Base-by-base conservation (phyloP, 1,139 yeast species). In the Lodderomyces pseudojiufengensis region DNA sequence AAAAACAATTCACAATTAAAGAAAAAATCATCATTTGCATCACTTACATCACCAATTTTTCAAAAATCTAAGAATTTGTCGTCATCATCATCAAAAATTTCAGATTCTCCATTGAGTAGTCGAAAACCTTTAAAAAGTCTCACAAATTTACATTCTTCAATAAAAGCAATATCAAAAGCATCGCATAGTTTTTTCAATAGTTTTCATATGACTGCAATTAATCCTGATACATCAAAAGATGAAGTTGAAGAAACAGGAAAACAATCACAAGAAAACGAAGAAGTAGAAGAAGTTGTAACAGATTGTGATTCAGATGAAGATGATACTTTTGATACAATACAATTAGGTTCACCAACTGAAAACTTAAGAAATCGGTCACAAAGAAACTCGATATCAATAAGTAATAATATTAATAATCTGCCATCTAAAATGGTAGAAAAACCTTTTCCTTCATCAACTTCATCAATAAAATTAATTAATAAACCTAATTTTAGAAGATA, bases 401-500 rank as follows among this genome's bases (percentile, higher is more conserved):
- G n/a, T 22, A 22, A 10, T 22, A 22, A 10, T 22, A 4, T 4
- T 5, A 22, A 22, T 22, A 24, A 16, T 9, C 13, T 12, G 5
- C 21, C 16, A 15, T 15, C 8, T 4, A 18, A 28, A 9, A 15
- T 16, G 9, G n/a, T n/a, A n/a, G n/a, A n/a, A n/a, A n/a, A n/a
- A n/a, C n/a, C n/a, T n/a, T n/a, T n/a, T n/a, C n/a, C 14, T 2
- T 10, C 32, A 20, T 9, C 11, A 30, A 25, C 35, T 14, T 10
- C 24, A 16, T 10, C 29, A 25, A 14, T 31, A 9, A 28, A 21
- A 7, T 26, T 14, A 29, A 8, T 18, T 18, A 18, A 18, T 18
- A 31, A 38, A 16, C 40, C 45, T 9, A 46, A 45, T 46, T 72
- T 73, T 38, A 63, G 87, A 38, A 65, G 87, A 40, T 78, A 81